phyloP scores from a whole-genome alignment of 306 rosid genomes.

The Hippophae gyantsensis region DNA sequence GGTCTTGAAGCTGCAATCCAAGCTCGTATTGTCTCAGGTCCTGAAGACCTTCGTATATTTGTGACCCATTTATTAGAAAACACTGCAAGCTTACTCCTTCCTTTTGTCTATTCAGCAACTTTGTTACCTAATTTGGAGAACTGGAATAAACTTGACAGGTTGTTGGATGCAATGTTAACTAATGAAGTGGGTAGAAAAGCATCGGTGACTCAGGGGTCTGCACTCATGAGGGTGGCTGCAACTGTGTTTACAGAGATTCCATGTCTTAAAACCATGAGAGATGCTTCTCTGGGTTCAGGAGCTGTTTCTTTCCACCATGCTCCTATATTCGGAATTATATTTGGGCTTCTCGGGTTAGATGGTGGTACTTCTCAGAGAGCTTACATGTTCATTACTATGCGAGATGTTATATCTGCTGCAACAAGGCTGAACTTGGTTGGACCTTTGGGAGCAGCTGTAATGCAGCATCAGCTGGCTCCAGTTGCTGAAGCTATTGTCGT shows the following conservation, averaged over 20 bases:
- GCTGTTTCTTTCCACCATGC: constrained; percentile 62
- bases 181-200: constrained; percentile 83
- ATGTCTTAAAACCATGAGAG: constrained; percentile 60
- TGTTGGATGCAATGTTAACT: constrained; percentile 56
- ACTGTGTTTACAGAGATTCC: constrained; percentile 51
- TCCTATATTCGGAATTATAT: constrained; percentile 63
- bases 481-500: constrained; percentile 49
- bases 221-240: constrained; percentile 78
- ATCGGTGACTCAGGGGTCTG: constrained; percentile 67
- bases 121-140: constrained; percentile 44
- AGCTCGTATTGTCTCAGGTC: constrained; percentile 42
- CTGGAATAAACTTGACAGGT: constrained; percentile 52
- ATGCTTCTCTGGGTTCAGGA: constrained; percentile 30
- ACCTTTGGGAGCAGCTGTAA: constrained; percentile 67
- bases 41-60: constrained; percentile 53
- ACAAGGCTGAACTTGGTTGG: constrained; percentile 78
- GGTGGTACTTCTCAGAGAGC: constrained; percentile 56
- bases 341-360: constrained; percentile 65
- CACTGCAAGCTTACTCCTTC: constrained; percentile 80
- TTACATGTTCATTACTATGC: constrained; percentile 66
- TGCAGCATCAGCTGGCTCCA: constrained; percentile 67
- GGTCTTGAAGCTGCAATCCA: constrained; percentile 78
- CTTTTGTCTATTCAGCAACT: constrained; percentile 59
- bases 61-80: constrained; percentile 59
- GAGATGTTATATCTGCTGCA: constrained; percentile 81